Evolutionary conservation across 805 yeast species (phyloP).

Genomic region (Metschnikowia kofuensis): DNA sequence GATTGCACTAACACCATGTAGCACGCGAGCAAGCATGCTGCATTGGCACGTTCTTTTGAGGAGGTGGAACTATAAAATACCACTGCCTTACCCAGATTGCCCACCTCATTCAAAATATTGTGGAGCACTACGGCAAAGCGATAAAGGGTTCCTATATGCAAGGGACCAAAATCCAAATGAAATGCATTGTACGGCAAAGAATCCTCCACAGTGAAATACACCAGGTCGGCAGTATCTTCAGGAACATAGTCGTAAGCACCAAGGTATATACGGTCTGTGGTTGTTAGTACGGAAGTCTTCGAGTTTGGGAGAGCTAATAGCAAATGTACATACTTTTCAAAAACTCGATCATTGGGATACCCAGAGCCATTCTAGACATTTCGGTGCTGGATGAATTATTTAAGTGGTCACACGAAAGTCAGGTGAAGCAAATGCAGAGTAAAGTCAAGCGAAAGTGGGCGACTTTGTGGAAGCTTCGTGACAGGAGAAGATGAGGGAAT

Average conservation of each 20-base stretch:
- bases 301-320: neutral
- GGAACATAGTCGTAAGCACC: conserved; percentile 87
- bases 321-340: conserved; percentile 36
- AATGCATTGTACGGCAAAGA: conserved; percentile 91
- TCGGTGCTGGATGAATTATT: neutral
- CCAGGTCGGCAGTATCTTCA: conserved; percentile 67
- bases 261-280: conserved; percentile 66
- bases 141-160: conserved; percentile 89
- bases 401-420: too few species aligned
- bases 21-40: conserved; percentile 91
- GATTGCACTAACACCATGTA: conserved; percentile 93
- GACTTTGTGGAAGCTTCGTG: conserved; percentile 1
- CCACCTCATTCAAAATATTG: conserved; percentile 82
- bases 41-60: conserved; percentile 81
- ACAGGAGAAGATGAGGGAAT: too few species aligned
- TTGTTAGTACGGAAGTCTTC: conserved; percentile 23
- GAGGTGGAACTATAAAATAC: conserved; percentile 85
- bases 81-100: conserved; percentile 82
- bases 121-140: conserved; percentile 94
- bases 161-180: conserved; percentile 94
- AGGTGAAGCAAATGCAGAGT: too few species aligned
- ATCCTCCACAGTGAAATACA: conserved; percentile 89
- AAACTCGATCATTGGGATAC: conserved; percentile 41
- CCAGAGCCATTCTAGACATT: conserved; percentile 7
- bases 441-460: neutral